Evolutionary conservation across 371 early-diverging fungal species (phyloP), one percentile per base, ranked within the genome.

Genomic region (Mucor lusitanicus): DNA sequence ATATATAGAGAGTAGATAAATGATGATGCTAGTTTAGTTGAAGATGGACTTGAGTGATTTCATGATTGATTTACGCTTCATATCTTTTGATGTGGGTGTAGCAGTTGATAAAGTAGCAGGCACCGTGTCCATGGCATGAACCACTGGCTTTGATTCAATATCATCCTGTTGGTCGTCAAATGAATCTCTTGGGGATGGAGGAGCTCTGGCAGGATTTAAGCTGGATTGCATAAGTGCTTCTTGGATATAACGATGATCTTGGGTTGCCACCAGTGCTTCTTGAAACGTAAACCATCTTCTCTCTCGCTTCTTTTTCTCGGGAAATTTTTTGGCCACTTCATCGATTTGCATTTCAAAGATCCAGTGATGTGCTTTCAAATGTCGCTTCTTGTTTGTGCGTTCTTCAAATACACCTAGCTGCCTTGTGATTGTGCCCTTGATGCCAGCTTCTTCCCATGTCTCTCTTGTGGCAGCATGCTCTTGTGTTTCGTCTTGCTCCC

Each of bases 381-480:
- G 15, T n/a, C 56, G 13, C 35, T 67, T 63, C 3, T 80, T 80
- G 13, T 64, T 71, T 59, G 76, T 79, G 12, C 59, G 62, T 35
- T 84, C 82, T 35, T 78, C 82, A 59, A 75, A 86, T 12, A 78
- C 77, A 57, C 86, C 86, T 3, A 86, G 28, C 15, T 69, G 65
- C 32, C 63, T 64, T 23, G 76, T 76, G 39, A 86, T 81, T n/a
- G 30, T 74, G 25, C 86, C 86, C 66, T 77, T 75, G 6, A 74
- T 78, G n/a, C 86, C 86, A 9, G 85, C 86, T 72, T 86, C 87
- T 74, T 86, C 87, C 78, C 83, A 86, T 7, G 87, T 86, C 63
- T 86, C 87, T 56, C 87, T 72, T 13, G 68, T 71, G 12, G 87
- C 87, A 23, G 87, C 87, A 44, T 83, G 79, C 63, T 82, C 74